Conservation (phyloP, 2,329 filamentous ascomycete genomes). For the Ophiostoma himal-ulmi region DNA sequence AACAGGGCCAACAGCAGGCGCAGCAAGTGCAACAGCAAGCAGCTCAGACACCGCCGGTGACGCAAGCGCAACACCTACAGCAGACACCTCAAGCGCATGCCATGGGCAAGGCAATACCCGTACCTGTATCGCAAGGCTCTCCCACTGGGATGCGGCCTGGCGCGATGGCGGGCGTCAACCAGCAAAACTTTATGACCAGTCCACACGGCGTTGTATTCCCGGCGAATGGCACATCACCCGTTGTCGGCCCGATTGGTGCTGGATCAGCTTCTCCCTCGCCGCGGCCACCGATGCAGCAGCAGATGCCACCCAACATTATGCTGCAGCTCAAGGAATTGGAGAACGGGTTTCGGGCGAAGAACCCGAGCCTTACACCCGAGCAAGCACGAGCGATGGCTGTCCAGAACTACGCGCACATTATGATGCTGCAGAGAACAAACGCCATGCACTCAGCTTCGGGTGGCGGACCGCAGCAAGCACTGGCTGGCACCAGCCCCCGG, state of each 20-base stretch:
- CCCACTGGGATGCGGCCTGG: conserved; percentile 35
- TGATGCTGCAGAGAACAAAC: conserved; percentile 44
- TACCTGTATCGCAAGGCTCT: conserved; percentile 31
- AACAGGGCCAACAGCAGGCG: conserved; percentile 34
- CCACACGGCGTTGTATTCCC: conserved; percentile 48
- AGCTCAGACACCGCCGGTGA: background rate
- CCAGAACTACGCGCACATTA: conserved; percentile 43
- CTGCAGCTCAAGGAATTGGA: conserved; percentile 49
- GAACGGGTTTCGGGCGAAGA: conserved; percentile 45
- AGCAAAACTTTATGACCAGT: conserved; percentile 49
- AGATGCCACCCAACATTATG: conserved; percentile 43
- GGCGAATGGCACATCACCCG: conserved; percentile 37
- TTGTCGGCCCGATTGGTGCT: conserved; percentile 41
- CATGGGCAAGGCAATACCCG: conserved; percentile 22
- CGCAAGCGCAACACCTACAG: conserved; percentile 25
- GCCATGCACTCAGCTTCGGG: conserved; percentile 54
- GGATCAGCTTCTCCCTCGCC: conserved; percentile 40
- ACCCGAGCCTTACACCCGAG: conserved; percentile 47
- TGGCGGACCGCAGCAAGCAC: conserved; percentile 42
- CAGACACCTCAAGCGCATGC: conserved; percentile 21
- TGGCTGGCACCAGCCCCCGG: conserved; percentile 48
- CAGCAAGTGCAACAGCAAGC: conserved; percentile 32
- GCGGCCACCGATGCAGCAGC: conserved; percentile 36
- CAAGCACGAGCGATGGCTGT: conserved; percentile 47
- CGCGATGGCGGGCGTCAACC: conserved; percentile 40